Base-by-base conservation (phyloP, 805 yeast genomes). In the Lipomyces sp. region DNA sequence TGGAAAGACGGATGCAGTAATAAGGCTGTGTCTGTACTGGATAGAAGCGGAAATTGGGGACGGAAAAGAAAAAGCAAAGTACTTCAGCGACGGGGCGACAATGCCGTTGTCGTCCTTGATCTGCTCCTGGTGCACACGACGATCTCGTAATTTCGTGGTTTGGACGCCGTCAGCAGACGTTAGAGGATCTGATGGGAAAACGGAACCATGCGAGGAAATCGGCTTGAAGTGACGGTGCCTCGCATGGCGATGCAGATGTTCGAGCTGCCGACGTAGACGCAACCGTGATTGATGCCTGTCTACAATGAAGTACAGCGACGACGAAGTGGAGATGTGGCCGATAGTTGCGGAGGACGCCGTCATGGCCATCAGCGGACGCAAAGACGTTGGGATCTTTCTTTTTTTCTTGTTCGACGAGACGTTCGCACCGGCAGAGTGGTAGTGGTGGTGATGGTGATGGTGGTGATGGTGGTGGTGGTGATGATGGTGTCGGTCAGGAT, bases 351-450 rank as follows among this genome's bases (percentile, higher is more conserved):
- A 34, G 33, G 58, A 50, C 4, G 54, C 56, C 18, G 60, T 8
- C 51, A 35, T n/a, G n/a, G 18, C 60, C 48, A 57, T 53, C 45
- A 48, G 39, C 3, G 63, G 59, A 6, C 64, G 57, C 35, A 56
- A 34, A 7, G 64, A 57, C 13, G 69, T 37, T 18, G 69, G 69
- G 10, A 66, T 62, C 51, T 66, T 66, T 39, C 69, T 57, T 37
- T 66, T 66, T 32, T 66, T 66, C 59, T 65, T 65, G 59, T 65
- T 65, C 32, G 60, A 53, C 39, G 67, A 13, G 34, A 32, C 13
- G 5, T 4, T 24, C 34, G 51, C 35, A 3, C 18, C 62, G 45
- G 53, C 33, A 11, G 55, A 57, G n/a, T 29, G 42, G 34, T 61
- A 51, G 24, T 39, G 34, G 48, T 34, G 56, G n/a, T 62, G 65